Base-by-base conservation (phyloP, 768 basidiomycete genomes). In the Porphyrellus cyaneotinctus region DNA sequence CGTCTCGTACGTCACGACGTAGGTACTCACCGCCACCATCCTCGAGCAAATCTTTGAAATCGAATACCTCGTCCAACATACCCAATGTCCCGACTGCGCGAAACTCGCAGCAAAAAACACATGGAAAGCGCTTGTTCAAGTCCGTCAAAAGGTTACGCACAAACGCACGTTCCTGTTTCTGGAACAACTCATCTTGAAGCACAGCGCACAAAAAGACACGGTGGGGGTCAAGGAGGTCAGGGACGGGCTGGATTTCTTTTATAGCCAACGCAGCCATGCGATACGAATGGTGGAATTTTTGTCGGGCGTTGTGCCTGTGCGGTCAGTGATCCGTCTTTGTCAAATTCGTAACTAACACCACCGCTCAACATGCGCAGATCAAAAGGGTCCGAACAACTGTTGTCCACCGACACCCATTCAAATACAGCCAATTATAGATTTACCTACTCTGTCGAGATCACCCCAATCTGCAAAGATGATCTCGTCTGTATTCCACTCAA, bases 211-310 rank as follows among this genome's bases (percentile, higher is more conserved):
- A 75, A 95, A 94, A 70, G 94, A 97, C 54, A 97, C 95, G 5
- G 88, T 97, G 22, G 86, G 83, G 1, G 84, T 99, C 47, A 91
- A 90, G 68, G 97, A 99, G 70, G 91, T 88, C 52, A 81, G 82
- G 56, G 97, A 98, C 65, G 97, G 97, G 4, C 76, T 99, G 17
- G 95, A 99, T 70, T 99, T 99, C 70, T 97, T 97, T 72, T 99
- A 95, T 72, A 83, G 88, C 43, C 83, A 85, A 45, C 79, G 92
- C 52, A 91, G 85, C 67, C 92, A 94, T 64, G 95, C 94, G 1
- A 78, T 95, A 63, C 95, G 95, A 71, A 98, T 98, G 95, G 84
- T 88, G 1, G 97, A 98, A 50, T 98, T 99, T 67, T 73, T 99
- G 58, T 73, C 78, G 9, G 79, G 91, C 13, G 90, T 95, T 6